These are phyloP conservation scores for Auriscalpium microsporum DNA, from an alignment of 768 basidiomycete species.

Conservation along the genomic window DNA sequence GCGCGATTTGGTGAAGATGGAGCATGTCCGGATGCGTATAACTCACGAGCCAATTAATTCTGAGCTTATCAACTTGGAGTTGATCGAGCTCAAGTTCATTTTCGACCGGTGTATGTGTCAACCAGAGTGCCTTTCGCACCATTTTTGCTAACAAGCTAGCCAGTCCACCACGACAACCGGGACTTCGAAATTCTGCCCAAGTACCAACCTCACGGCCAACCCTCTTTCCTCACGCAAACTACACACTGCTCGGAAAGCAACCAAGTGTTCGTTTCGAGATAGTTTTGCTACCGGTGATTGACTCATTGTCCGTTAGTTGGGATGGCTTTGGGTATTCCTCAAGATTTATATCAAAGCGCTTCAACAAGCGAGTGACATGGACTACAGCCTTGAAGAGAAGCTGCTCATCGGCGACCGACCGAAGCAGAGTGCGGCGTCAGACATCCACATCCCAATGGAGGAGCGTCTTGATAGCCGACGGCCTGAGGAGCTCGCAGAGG, in stretches of 20 bases:
- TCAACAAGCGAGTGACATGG: slow-evolving; percentile 72
- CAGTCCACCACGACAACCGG: slow-evolving; percentile 80
- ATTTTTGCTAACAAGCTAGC: no score
- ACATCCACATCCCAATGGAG: slow-evolving; percentile 41
- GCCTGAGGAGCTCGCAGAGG: slow-evolving; percentile 49
- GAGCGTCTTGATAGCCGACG: slow-evolving; percentile 48
- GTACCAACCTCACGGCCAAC: slow-evolving; percentile 55
- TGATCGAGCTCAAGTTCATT: slow-evolving; percentile 77
- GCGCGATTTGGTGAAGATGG: slow-evolving; percentile 72
- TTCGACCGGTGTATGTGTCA: slow-evolving; percentile 56
- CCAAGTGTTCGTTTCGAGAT: slow-evolving; percentile 46
- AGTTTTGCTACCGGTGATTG: neutral
- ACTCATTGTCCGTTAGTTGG: slow-evolving; percentile 33
- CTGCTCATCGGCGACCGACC: slow-evolving; percentile 74
- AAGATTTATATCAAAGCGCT: slow-evolving; percentile 72
- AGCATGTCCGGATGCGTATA: slow-evolving; percentile 78
- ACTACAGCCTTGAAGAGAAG: slow-evolving; percentile 72
- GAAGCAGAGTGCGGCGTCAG: slow-evolving; percentile 46
- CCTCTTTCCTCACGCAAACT: slow-evolving; percentile 59
- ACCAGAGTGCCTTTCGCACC: no score
- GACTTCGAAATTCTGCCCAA: slow-evolving; percentile 73
- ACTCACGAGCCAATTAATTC: slow-evolving; percentile 63
- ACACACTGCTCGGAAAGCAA: slow-evolving; percentile 50
- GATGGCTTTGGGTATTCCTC: slow-evolving; percentile 67
- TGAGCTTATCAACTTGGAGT: slow-evolving; percentile 72